Conservation (phyloP, 1,284 basidiomycete species). For the Sanghuangporus weigelae region DNA sequence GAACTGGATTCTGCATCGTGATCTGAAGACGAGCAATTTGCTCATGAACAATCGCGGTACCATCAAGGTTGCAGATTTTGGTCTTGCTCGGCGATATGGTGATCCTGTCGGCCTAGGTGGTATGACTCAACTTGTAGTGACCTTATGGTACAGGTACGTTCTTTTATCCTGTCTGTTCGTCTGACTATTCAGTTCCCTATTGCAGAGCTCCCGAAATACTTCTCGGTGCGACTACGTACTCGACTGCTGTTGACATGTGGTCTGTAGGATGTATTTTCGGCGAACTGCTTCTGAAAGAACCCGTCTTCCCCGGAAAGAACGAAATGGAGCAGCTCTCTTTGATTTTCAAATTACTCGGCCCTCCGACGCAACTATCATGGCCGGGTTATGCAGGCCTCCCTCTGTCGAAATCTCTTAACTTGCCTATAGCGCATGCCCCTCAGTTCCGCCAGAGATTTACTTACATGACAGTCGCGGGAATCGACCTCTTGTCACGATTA, state of each 20-base stretch:
- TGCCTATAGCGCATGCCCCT: conserved; percentile 71
- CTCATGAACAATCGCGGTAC: conserved; percentile 98
- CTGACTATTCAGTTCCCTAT: conserved; percentile 16
- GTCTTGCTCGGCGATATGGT: conserved; percentile 90
- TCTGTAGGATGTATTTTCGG: conserved; percentile 99
- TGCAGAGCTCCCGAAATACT: conserved; percentile 91
- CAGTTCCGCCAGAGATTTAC: conserved; percentile 76
- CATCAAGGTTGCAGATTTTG: conserved; percentile 99
- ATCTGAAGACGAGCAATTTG: conserved; percentile 96
- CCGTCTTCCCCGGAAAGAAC: conserved; percentile 92
- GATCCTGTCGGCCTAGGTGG: conserved; percentile 91
- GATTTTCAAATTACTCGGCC: conserved; percentile 91
- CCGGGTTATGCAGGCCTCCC: conserved; percentile 78
- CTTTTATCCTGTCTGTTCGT: conserved; percentile 16
- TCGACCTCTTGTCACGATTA: conserved; percentile 80
- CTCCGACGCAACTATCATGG: conserved; percentile 84
- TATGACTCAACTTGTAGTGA: conserved; percentile 96
- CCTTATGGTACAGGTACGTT: conserved; percentile 94
- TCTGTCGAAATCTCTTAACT: conserved; percentile 71
- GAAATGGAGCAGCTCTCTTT: conserved; percentile 91
- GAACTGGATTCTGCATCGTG: conserved; percentile 97
- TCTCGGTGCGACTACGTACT: conserved; percentile 88
- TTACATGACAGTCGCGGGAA: conserved; percentile 75
- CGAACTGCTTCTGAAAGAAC: conserved; percentile 90
- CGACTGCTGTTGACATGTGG: conserved; percentile 98